phyloP scores from a whole-genome alignment of 306 rosid genomes.

The Vachellia collinsii region DNA sequence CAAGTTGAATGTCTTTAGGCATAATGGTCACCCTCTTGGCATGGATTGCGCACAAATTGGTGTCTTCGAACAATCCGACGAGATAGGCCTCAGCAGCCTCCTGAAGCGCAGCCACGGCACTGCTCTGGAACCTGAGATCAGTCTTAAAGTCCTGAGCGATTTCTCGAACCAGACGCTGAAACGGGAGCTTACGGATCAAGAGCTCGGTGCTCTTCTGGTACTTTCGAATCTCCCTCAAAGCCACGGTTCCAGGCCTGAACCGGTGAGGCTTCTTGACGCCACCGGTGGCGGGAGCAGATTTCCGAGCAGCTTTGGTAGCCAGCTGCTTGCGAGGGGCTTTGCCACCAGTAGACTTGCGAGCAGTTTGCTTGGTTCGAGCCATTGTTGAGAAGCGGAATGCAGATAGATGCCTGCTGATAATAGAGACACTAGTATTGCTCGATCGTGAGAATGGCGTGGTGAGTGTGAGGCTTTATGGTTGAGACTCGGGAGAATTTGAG shows the following conservation, averaged over 20 bases:
- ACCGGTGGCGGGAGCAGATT: constrained; percentile 50
- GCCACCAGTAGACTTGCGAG: constrained; percentile 48
- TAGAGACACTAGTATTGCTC: background rate
- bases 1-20: constrained; percentile 56
- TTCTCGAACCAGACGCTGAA: constrained; percentile 53
- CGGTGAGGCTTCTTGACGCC: constrained; percentile 56
- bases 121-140: constrained; percentile 51
- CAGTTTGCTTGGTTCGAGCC: constrained; percentile 52
- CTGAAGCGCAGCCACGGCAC: constrained; percentile 44
- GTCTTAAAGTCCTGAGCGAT: constrained; percentile 54
- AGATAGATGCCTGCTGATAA: too few species aligned
- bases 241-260: constrained; percentile 49
- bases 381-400: background rate
- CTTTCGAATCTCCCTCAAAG: constrained; percentile 52
- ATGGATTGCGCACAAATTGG: constrained; percentile 45
- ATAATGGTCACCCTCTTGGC: constrained; percentile 50
- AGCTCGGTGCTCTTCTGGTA: constrained; percentile 52
- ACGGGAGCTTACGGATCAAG: constrained; percentile 42
- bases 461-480: constrained; percentile 15
- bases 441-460: background rate
- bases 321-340: constrained; percentile 54
- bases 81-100: constrained; percentile 46
- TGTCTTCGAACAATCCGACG: constrained; percentile 47
- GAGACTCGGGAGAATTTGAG: background rate
- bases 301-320: constrained; percentile 46